These are phyloP conservation scores for Puccinia novopanici DNA, from an alignment of 1,284 basidiomycete genomes.

Conservation along the genomic window DNA sequence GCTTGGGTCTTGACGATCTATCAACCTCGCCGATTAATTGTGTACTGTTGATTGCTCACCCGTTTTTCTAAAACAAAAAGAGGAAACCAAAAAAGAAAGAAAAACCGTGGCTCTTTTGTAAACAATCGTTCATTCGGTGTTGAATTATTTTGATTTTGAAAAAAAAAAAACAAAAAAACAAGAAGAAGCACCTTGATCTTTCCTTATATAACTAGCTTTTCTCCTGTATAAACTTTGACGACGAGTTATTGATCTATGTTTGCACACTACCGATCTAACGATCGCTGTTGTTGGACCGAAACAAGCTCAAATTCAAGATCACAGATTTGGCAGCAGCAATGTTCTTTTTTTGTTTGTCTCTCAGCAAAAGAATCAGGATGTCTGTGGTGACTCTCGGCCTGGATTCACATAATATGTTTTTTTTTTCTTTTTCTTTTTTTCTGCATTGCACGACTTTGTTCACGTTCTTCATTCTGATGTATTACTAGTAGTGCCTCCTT, in stretches of 20 bases:
- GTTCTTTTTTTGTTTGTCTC: neutral
- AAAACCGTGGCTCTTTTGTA: neutral
- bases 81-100: neutral
- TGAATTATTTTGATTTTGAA: constrained; percentile 9
- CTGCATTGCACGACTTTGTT: neutral
- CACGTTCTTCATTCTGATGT: neutral
- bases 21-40: neutral
- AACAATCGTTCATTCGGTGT: constrained; percentile 14
- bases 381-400: neutral
- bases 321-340: neutral
- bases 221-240: neutral
- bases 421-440: neutral
- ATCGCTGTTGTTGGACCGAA: too few species aligned
- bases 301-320: too few species aligned
- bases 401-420: too few species aligned
- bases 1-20: neutral
- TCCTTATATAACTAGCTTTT: constrained; percentile 4
- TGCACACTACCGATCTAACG: too few species aligned
- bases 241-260: neutral
- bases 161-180: neutral
- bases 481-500: neutral
- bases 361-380: neutral
- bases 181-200: neutral
- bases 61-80: constrained; percentile 3
- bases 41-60: neutral